phyloP scores from a whole-genome alignment of 306 rosid genomes.

The Astragalus membranaceus region DNA sequence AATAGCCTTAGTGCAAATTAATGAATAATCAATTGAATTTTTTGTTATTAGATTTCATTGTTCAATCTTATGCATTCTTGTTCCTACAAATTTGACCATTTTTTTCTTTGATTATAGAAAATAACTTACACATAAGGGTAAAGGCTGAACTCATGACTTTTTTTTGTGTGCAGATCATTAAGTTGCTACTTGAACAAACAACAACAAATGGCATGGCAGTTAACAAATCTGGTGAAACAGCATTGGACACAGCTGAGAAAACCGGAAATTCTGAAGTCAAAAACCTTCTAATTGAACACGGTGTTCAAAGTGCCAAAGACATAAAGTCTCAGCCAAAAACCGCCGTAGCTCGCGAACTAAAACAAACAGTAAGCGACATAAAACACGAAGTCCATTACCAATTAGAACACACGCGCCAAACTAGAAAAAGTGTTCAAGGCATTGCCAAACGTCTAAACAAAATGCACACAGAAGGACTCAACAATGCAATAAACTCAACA shows the following conservation, averaged over 20 bases:
- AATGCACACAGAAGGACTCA: slow-evolving; percentile 91
- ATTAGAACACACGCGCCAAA: slow-evolving; percentile 88
- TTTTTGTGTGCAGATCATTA: slow-evolving; percentile 61
- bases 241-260: slow-evolving; percentile 89
- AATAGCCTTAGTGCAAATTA: no score
- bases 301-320: slow-evolving; percentile 57
- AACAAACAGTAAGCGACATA: slow-evolving; percentile 91
- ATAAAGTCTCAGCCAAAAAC: slow-evolving; percentile 44
- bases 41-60: no score
- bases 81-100: no score
- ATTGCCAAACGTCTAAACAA: slow-evolving; percentile 87
- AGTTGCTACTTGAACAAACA: slow-evolving; percentile 44
- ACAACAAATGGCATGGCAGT: slow-evolving; percentile 53
- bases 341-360: slow-evolving; percentile 66
- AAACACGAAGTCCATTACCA: slow-evolving; percentile 88
- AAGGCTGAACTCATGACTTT: neutral
- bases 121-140: neutral
- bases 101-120: no score
- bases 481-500: slow-evolving; percentile 90
- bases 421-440: slow-evolving; percentile 81
- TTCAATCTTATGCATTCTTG: no score
- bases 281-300: slow-evolving; percentile 48
- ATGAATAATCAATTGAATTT: no score
- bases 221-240: slow-evolving; percentile 70
- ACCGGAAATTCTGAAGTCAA: slow-evolving; percentile 43